phyloP scores from a whole-genome alignment of 192 early-diverging fungal genomes.

The Gryganskiella cystojenkinii region DNA sequence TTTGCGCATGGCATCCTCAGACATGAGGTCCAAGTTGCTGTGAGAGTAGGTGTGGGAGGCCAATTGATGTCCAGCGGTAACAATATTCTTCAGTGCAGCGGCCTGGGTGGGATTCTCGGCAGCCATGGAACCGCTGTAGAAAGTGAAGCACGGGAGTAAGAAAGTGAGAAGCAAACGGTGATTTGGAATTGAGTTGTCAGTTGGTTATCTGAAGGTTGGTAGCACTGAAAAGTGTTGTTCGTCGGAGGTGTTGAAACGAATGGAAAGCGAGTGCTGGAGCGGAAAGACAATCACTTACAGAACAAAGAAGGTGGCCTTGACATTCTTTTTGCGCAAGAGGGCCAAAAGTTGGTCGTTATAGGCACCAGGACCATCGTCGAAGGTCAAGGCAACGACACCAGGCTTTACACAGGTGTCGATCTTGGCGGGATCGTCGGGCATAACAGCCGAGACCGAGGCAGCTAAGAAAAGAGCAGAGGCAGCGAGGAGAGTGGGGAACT shows the following conservation, averaged over 20 bases:
- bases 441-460: constrained; percentile 24
- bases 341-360: constrained; percentile 63
- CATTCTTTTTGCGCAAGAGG: constrained; percentile 55
- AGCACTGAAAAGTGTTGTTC: not conserved
- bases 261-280: not conserved
- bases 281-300: constrained; percentile 43
- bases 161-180: too few species aligned
- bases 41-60: constrained; percentile 67
- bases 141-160: too few species aligned
- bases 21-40: constrained; percentile 57
- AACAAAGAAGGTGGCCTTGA: constrained; percentile 78
- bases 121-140: constrained; percentile 24
- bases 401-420: constrained; percentile 44
- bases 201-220: too few species aligned
- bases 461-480: constrained; percentile 36
- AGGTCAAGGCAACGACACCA: constrained; percentile 57
- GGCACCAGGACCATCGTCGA: constrained; percentile 62
- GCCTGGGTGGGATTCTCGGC: constrained; percentile 21
- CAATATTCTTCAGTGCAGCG: constrained; percentile 34
- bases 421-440: constrained; percentile 35
- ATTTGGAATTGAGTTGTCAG: too few species aligned
- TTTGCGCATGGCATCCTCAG: constrained; percentile 49
- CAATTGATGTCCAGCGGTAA: constrained; percentile 68
- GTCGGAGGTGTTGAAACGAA: not conserved
- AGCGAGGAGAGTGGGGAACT: constrained; percentile 36